Conservation (phyloP, 2,329 filamentous ascomycete species). For the Phaeophleospora eucalypticola region DNA sequence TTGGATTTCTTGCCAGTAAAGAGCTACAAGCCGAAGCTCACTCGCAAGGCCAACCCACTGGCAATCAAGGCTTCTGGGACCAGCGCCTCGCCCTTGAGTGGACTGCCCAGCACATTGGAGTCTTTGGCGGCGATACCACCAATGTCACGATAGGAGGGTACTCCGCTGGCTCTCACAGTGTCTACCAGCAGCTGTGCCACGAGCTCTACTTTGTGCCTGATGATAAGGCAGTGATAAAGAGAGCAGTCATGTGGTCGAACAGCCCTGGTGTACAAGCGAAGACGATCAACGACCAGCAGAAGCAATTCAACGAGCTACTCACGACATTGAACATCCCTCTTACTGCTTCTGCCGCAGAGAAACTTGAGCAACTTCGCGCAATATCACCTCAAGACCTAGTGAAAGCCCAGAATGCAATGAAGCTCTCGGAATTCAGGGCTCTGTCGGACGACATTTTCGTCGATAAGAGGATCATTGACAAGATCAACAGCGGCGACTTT, state of each 20-base stretch:
- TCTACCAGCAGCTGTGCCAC: constrained; percentile 55
- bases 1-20: constrained; percentile 52
- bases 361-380: constrained; percentile 44
- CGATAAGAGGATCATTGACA: constrained; percentile 38
- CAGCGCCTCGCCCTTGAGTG: constrained; percentile 54
- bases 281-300: constrained; percentile 43
- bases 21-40: constrained; percentile 45
- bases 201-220: constrained; percentile 49
- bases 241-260: constrained; percentile 53
- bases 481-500: constrained; percentile 49
- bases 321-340: constrained; percentile 42
- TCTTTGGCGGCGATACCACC: constrained; percentile 47
- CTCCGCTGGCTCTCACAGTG: constrained; percentile 54
- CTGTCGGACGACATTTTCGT: constrained; percentile 50
- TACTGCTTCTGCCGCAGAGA: constrained; percentile 38
- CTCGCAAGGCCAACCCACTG: constrained; percentile 35
- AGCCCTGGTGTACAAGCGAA: constrained; percentile 54
- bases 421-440: constrained; percentile 53
- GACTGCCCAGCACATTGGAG: constrained; percentile 48
- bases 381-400: constrained; percentile 40
- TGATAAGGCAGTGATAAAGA: constrained; percentile 46
- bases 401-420: constrained; percentile 40
- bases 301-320: constrained; percentile 52
- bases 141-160: constrained; percentile 55
- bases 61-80: constrained; percentile 57